Base-by-base conservation (phyloP, 768 basidiomycete species). In the Lactarius evosmus region DNA sequence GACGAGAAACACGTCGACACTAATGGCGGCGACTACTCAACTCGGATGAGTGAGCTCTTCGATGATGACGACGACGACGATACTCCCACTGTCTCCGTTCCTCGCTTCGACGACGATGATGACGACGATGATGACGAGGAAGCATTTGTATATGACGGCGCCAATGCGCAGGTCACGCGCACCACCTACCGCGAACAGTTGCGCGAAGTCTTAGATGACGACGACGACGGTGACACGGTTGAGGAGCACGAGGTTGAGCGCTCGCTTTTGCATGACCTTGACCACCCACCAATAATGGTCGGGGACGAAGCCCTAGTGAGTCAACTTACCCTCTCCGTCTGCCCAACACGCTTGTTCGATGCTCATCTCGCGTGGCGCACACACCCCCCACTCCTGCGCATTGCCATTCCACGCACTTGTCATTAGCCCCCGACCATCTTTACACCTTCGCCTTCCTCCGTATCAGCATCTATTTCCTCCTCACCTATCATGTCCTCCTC, bases 131-230 rank as follows among this genome's bases (percentile, higher is more conserved):
- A 78, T 4, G 79, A 82, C 4, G 79, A 78, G 0, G 85, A 82
- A 33, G 84, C 76, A 0, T 94, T 94, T 68, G 65, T 92, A 32
- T 95, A 93, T 70, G 79, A 80, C 32, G 92, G 91, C 32, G 76
- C 84, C 25, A 91, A 94, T 69, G 82, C 85, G 38, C 75, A 75
- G 16, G 69, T 75, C 49, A 73, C 78, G 0, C 74, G 79, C 17
- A 76, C 78, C 40, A 82, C 80, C 57, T 95, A 95, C 72, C 77
- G 76, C 12, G 83, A 87, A 63, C 87, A 84, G 68, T 75, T 95
- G 56, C 80, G 85, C 51, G 89, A 91, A 56, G 85, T 89, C 27
- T 79, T 94, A 40, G 91, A 85, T 19, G 77, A 80, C 34, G 88
- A 89, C 52, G 77, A 78, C 38, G 78, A 79, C 50, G 63, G 60